Conservation (phyloP, 805 yeast species). For the Babjeviella inositovora region DNA sequence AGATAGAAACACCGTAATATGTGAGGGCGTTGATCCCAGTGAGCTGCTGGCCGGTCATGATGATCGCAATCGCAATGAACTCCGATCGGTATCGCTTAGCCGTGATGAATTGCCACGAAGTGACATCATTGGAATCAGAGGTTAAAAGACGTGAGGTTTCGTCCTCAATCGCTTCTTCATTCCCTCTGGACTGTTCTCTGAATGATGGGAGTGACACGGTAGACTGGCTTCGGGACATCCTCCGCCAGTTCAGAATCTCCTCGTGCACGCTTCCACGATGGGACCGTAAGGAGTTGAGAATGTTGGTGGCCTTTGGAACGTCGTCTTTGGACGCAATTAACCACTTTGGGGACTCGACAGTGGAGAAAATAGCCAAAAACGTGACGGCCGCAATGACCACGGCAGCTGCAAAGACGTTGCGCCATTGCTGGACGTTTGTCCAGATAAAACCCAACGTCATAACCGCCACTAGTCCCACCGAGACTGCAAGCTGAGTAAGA, state of each 20-base stretch:
- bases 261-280: constrained; percentile 10
- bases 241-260: constrained; percentile 19
- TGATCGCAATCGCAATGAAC: constrained; percentile 11
- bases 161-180: constrained; percentile 2
- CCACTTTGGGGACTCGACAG: constrained; percentile 25
- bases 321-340: constrained; percentile 14
- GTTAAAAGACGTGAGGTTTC: constrained; percentile 1
- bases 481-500: constrained; percentile 18
- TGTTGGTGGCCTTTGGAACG: constrained; percentile 10
- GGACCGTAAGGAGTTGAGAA: too few relatives aligned
- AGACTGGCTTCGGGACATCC: constrained; percentile 7
- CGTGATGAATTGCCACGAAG: constrained; percentile 7
- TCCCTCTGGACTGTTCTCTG: constrained; percentile 1
- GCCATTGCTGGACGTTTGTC: constrained; percentile 20
- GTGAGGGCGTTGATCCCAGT: constrained; percentile 26
- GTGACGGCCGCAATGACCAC: constrained; percentile 10
- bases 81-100: constrained; percentile 5
- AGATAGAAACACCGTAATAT: constrained; percentile 23
- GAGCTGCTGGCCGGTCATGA: constrained; percentile 24
- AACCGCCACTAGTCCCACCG: constrained; percentile 17
- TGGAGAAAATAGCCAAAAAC: constrained; percentile 14
- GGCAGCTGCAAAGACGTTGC: constrained; percentile 13
- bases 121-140: constrained; percentile 1
- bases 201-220: constrained; percentile 1
- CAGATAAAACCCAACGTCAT: constrained; percentile 15